phyloP scores from a whole-genome alignment of 2,329 filamentous ascomycete species.

The Pyricularia sp. region DNA sequence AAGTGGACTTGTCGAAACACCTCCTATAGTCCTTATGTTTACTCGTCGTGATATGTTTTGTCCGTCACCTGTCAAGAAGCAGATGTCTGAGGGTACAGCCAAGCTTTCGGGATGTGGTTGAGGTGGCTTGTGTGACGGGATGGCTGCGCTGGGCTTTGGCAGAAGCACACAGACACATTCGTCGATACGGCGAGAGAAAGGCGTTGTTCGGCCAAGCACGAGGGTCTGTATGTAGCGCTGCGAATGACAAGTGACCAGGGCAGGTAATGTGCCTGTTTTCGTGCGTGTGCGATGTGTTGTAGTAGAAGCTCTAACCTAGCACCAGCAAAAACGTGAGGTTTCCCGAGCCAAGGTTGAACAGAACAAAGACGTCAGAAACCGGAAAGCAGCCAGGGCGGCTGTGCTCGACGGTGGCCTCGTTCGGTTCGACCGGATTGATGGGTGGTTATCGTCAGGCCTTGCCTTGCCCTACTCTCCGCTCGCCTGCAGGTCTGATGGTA shows the following conservation, averaged over 20 bases:
- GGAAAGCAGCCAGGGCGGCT: not conserved
- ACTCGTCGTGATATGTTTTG: not conserved
- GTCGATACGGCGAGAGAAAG: not conserved
- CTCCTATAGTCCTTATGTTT: not conserved
- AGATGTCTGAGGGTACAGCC: not conserved
- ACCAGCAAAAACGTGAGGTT: constrained; percentile 1
- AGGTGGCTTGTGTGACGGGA: not conserved
- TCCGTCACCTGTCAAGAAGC: not conserved
- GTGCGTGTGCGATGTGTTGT: not conserved
- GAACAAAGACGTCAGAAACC: not conserved
- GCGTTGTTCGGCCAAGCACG: not conserved
- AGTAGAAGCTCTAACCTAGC: not conserved
- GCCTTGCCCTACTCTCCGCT: not conserved
- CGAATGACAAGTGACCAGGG: not conserved
- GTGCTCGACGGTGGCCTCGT: not conserved
- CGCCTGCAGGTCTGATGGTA: not conserved
- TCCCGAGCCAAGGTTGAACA: not conserved
- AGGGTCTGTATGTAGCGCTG: not conserved
- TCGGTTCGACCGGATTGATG: not conserved
- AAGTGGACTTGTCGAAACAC: not conserved
- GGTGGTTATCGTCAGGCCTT: not conserved
- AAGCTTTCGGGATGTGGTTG: not conserved
- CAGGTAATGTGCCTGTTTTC: not conserved
- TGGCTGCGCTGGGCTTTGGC: not conserved
- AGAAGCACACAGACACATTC: constrained; percentile 2